Percentiles rank a stretch among this genome's conserved stretches.
phyloP scores from a whole-genome alignment of 2,329 filamentous ascomycete genomes.

The Neurospora sp. region DNA sequence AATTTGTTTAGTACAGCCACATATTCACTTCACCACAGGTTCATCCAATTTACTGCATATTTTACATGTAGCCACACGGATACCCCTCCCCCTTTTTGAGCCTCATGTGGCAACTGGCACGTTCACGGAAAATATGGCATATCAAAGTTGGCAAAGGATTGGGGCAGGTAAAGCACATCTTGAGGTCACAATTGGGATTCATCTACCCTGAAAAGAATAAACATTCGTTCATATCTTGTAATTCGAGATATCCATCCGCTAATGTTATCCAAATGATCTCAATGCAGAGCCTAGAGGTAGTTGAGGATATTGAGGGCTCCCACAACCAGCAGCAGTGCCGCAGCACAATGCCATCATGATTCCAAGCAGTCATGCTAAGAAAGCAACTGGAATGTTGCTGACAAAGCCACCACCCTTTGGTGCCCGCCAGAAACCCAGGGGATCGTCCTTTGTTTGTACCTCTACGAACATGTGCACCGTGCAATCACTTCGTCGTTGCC shows the following conservation, averaged over 20 bases:
- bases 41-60: not conserved
- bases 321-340: not conserved
- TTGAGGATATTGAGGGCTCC: no score
- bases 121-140: not conserved
- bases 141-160: not conserved
- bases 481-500: not conserved
- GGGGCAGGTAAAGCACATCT: not conserved
- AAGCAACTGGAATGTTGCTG: not conserved
- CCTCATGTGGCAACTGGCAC: not conserved
- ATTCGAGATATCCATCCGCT: not conserved
- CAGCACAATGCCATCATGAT: fast-evolving
- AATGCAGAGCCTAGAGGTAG: not conserved
- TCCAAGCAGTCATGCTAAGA: not conserved
- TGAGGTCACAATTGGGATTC: not conserved
- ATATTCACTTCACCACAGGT: not conserved
- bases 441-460: not conserved
- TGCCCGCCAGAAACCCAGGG: not conserved
- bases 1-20: not conserved
- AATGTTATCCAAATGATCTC: not conserved
- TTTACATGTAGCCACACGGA: not conserved
- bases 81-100: not conserved
- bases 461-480: not conserved
- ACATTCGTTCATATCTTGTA: not conserved
- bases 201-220: not conserved
- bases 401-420: not conserved